Percentiles rank a stretch among this genome's conserved stretches.
These are phyloP conservation scores for Hylodesmum podocarpum DNA, from an alignment of 306 rosid species.

Conservation along the genomic window DNA sequence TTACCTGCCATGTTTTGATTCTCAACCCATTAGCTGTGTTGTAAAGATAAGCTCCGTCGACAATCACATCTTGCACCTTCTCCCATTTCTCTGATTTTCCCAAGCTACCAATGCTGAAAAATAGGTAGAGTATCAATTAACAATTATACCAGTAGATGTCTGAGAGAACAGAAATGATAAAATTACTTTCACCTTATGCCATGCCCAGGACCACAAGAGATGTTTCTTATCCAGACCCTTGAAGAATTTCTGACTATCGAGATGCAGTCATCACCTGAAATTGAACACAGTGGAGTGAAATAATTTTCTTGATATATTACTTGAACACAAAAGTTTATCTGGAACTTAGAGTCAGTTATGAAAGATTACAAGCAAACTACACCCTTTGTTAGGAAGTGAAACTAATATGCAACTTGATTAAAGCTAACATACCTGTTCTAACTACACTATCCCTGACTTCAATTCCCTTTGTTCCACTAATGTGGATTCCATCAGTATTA, in stretches of 20 bases:
- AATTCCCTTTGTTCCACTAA: conserved; percentile 62
- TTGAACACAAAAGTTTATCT: neutral
- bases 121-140: conserved; percentile 22
- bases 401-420: neutral
- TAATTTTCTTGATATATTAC: neutral
- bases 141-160: neutral
- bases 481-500: conserved; percentile 94
- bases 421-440: conserved; percentile 59
- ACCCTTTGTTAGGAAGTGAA: too few relatives aligned
- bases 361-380: too few relatives aligned
- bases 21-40: conserved; percentile 82
- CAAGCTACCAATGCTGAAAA: conserved; percentile 92
- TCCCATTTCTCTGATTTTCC: conserved; percentile 73
- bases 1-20: conserved; percentile 99
- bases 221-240: conserved; percentile 56
- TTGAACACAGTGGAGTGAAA: conserved; percentile 2
- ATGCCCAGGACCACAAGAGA: conserved; percentile 90
- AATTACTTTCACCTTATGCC: conserved; percentile 74
- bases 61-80: conserved; percentile 55
- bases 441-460: conserved; percentile 55
- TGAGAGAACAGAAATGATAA: conserved; percentile 4
- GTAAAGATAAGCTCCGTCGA: conserved; percentile 61
- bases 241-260: conserved; percentile 86
- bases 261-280: conserved; percentile 91
- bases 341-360: neutral